Evolutionary conservation across 257 asterid genomes (phyloP).

Genomic region (Knoxia roxburghii): DNA sequence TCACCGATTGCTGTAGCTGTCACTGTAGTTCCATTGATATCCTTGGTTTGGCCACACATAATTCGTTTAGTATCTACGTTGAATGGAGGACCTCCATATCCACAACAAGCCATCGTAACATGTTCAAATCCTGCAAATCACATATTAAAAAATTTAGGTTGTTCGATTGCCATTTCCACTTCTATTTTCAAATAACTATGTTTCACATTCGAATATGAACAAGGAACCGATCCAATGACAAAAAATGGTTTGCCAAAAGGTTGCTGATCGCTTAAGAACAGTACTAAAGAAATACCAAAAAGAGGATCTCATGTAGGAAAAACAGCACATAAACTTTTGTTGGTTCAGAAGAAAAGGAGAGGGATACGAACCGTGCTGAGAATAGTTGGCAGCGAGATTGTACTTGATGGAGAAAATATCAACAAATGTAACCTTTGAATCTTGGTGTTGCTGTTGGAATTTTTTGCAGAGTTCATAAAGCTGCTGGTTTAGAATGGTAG

Average conservation of each 20-base stretch:
- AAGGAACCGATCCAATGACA: too few relatives aligned
- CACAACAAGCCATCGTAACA: conserved; percentile 87
- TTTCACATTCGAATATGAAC: too few relatives aligned
- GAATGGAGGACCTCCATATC: conserved; percentile 89
- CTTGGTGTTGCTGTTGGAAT: conserved; percentile 66
- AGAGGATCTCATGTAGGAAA: neutral
- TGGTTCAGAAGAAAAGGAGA: neutral
- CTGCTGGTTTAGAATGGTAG: conserved; percentile 74
- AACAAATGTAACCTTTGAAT: conserved; percentile 53
- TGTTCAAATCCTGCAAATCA: conserved; percentile 72
- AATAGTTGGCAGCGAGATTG: conserved; percentile 70
- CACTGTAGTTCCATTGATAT: conserved; percentile 59
- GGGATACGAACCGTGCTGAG: conserved; percentile 57
- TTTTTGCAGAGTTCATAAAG: conserved; percentile 65
- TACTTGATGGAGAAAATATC: conserved; percentile 80
- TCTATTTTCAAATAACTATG: too few relatives aligned
- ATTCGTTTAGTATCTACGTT: conserved; percentile 76
- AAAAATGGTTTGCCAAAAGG: too few relatives aligned
- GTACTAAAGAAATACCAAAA: conserved; percentile 1
- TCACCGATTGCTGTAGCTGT: conserved; percentile 79
- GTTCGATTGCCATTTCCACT: too few relatives aligned
- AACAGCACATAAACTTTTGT: neutral
- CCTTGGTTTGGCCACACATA: conserved; percentile 75
- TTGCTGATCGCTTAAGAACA: conserved; percentile 12
- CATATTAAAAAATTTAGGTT: neutral